Evolutionary conservation across 2,329 filamentous ascomycete species (phyloP).

Genomic region (Ophiosphaerella herpotricha): DNA sequence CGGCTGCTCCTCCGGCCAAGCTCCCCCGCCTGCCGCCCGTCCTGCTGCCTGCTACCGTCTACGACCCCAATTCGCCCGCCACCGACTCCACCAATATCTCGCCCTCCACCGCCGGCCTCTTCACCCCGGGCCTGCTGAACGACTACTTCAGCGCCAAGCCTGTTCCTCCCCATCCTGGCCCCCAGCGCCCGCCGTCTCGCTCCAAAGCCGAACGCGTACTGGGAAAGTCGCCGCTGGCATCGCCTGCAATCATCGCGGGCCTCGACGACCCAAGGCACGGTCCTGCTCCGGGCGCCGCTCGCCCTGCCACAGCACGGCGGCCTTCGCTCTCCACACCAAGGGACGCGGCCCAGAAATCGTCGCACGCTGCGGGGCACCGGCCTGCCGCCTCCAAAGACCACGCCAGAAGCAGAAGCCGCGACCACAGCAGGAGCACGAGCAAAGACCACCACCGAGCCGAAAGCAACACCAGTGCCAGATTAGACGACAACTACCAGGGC

Average conservation of each 20-base stretch:
- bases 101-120: slow-evolving; percentile 42
- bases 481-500: slow-evolving; percentile 39
- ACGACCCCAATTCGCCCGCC: slow-evolving; percentile 44
- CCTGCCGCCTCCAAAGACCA: slow-evolving; percentile 21
- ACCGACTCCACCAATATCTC: slow-evolving; percentile 32
- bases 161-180: slow-evolving; percentile 12
- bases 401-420: slow-evolving; percentile 17
- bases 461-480: slow-evolving; percentile 38
- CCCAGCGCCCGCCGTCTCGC: slow-evolving; percentile 37
- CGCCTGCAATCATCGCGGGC: slow-evolving; percentile 37
- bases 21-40: slow-evolving; percentile 35
- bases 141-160: slow-evolving; percentile 49
- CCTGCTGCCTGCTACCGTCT: slow-evolving; percentile 42
- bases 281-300: slow-evolving; percentile 20
- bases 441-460: slow-evolving; percentile 33
- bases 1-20: slow-evolving; percentile 32
- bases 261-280: slow-evolving; percentile 36
- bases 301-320: slow-evolving; percentile 27
- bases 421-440: slow-evolving; percentile 22
- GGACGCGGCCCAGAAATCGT: slow-evolving; percentile 28
- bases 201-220: slow-evolving; percentile 34
- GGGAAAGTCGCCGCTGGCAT: slow-evolving; percentile 40
- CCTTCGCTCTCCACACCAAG: slow-evolving; percentile 24
- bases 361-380: slow-evolving; percentile 26
- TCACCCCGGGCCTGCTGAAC: slow-evolving; percentile 37